These are phyloP conservation scores for Phaeomoniella chlamydospora DNA, from an alignment of 2,329 filamentous ascomycete genomes.

Conservation along the genomic window DNA sequence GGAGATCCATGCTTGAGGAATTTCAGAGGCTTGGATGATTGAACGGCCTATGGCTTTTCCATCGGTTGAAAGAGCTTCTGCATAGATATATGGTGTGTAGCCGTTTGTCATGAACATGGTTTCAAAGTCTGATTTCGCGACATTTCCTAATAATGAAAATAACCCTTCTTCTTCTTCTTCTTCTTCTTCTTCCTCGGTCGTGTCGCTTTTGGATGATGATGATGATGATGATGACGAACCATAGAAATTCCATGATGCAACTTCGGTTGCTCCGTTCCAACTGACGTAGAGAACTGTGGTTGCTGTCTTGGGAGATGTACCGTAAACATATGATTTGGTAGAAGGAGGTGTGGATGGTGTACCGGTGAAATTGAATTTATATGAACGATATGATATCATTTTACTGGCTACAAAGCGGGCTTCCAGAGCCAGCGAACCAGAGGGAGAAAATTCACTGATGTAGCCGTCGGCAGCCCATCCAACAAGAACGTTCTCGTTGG, in stretches of 20 bases:
- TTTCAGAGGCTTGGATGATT: no score
- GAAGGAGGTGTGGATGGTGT: conserved; percentile 20
- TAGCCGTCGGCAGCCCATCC: conserved; percentile 23
- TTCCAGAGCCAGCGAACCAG: conserved; percentile 19
- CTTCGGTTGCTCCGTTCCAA: conserved; percentile 25
- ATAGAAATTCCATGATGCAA: conserved; percentile 20
- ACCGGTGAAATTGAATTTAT: conserved; percentile 24
- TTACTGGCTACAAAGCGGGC: conserved; percentile 15
- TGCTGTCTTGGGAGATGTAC: conserved; percentile 15
- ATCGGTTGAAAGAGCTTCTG: no score
- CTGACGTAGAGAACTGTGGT: conserved; percentile 19
- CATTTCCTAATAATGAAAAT: no score
- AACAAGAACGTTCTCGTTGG: conserved; percentile 20
- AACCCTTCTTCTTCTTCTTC: no score
- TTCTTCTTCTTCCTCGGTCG: no score
- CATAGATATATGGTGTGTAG: no score
- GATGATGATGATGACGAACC: no score
- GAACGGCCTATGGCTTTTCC: no score
- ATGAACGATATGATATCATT: conserved; percentile 23
- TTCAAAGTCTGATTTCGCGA: no score
- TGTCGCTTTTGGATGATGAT: no score
- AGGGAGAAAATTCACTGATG: conserved; percentile 19
- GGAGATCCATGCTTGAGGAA: no score
- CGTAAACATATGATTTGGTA: conserved; percentile 13
- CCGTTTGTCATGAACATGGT: no score